Base-by-base conservation (phyloP, 2,329 filamentous ascomycete species). In the Aspergillus sp. region DNA sequence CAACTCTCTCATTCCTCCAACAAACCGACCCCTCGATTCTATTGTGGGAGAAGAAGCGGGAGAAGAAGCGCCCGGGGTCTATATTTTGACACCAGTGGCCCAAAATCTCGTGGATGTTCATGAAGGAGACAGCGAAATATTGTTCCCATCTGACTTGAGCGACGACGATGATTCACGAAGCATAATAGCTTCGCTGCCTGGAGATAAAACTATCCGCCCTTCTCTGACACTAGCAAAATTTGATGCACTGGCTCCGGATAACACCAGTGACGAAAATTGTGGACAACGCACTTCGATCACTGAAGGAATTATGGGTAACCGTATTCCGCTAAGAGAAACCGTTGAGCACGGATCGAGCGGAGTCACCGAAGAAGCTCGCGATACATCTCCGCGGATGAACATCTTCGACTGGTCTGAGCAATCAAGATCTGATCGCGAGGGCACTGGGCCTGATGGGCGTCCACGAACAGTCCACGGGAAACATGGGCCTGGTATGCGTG, bases 391-490 rank as follows among this genome's bases (percentile, higher is more conserved):
- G 46, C 81, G 78, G 66, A 80, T 80, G 67, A 86, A 77, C 67
- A 81, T 87, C 14, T 88, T 87, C 68, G 85, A 88, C 68, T 87
- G 84, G 83, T 86, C 85, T 31, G 86, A 88, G 71, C 81, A 84
- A 60, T 76, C 83, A 53, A 78, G 77, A 35, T 73, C 77, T 58
- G 82, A 84, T 56, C 82, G 81, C 64, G 83, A 82, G 62, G 72
- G 77, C 44, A 78, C 79, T 61, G 77, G 79, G 57, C 78, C 81
- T 35, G 83, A 81, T 57, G 78, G 79, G 56, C 80, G 86, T 33
- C 86, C 86, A 19, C 81, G 81, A 55, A 88, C 85, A 15, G 84
- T 87, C 44, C 84, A 88, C 68, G 84, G 85, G 11, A 88, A 87
- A 70, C 84, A 87, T 62, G 80, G 81, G 56, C 77, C 77, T 55